phyloP scores from a whole-genome alignment of 208 protist genomes.

The Porcisia hertigi region DNA sequence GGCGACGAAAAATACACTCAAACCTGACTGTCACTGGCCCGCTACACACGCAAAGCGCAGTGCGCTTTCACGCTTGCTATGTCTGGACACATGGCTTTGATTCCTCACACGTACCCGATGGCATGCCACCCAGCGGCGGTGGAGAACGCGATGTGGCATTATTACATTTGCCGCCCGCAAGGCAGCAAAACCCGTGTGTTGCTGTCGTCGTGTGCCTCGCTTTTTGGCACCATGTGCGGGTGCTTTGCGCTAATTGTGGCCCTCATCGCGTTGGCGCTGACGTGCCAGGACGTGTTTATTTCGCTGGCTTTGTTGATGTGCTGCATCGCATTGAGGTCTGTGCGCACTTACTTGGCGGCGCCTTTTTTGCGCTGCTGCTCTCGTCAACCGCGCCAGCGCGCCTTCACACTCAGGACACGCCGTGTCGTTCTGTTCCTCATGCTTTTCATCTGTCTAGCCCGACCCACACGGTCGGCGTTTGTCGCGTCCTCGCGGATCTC shows the following conservation, averaged over 20 bases:
- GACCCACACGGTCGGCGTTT: constrained; percentile 30
- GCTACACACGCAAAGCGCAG: not conserved
- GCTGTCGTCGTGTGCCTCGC: constrained; percentile 1
- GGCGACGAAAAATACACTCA: too few species aligned
- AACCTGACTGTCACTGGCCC: not conserved
- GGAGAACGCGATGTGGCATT: not conserved
- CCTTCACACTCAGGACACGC: not conserved
- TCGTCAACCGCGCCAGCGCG: not conserved
- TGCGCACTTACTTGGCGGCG: not conserved
- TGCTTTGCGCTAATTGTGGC: not conserved
- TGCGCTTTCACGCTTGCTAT: not conserved
- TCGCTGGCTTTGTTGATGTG: not conserved
- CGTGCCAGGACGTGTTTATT: not conserved
- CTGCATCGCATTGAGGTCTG: not conserved
- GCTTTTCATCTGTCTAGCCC: not conserved
- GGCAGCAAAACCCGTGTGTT: not conserved
- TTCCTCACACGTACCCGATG: not conserved
- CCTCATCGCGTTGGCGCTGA: not conserved
- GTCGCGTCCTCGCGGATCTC: constrained; percentile 72
- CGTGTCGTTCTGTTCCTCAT: constrained; percentile 4
- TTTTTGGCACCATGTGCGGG: not conserved
- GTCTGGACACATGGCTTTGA: not conserved
- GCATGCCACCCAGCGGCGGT: not conserved
- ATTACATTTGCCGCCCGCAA: not conserved
- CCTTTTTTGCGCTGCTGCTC: not conserved